A percentile compares a stretch with the other conserved stretches of the same genome.
Evolutionary conservation across 2,329 filamentous ascomycete genomes (phyloP).

Genomic region (Zymoseptoria pseudotritici): DNA sequence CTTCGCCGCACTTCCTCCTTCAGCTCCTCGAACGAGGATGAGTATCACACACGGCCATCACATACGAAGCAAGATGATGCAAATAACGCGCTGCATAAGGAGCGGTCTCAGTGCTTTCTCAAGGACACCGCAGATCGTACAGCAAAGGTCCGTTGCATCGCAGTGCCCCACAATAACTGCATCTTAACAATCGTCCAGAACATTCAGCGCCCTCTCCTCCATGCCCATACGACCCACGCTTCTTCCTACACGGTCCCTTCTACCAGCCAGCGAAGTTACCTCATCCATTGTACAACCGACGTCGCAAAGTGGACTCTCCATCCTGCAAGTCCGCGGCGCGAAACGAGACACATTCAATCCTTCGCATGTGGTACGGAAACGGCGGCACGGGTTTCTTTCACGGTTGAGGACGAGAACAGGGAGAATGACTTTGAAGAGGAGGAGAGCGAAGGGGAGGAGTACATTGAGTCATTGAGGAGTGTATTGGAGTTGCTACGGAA

Average conservation of each 20-base stretch:
- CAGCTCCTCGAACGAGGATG: neutral
- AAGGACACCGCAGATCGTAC: neutral
- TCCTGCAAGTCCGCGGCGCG: conserved; percentile 38
- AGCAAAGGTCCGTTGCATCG: neutral
- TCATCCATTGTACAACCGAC: conserved; percentile 10
- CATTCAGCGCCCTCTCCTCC: conserved; percentile 16
- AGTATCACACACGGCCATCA: neutral
- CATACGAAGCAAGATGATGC: neutral
- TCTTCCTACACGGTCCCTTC: neutral
- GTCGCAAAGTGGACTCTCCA: conserved; percentile 22
- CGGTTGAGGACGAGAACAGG: conserved; percentile 48
- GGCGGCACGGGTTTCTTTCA: conserved; percentile 53
- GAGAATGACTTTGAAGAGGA: conserved; percentile 46
- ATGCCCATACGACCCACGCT: conserved; percentile 14
- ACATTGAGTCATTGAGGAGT: conserved; percentile 44
- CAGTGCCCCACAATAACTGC: neutral
- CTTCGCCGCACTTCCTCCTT: neutral
- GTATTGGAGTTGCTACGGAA: neutral
- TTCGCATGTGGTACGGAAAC: conserved; percentile 53
- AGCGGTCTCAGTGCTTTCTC: neutral
- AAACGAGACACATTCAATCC: conserved; percentile 53
- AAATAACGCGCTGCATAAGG: neutral
- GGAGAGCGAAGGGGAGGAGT: conserved; percentile 47
- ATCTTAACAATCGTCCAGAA: conserved; percentile 6
- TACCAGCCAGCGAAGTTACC: conserved; percentile 8